phyloP scores from a whole-genome alignment of 768 basidiomycete species.

The Neoboletus subvelutipes region DNA sequence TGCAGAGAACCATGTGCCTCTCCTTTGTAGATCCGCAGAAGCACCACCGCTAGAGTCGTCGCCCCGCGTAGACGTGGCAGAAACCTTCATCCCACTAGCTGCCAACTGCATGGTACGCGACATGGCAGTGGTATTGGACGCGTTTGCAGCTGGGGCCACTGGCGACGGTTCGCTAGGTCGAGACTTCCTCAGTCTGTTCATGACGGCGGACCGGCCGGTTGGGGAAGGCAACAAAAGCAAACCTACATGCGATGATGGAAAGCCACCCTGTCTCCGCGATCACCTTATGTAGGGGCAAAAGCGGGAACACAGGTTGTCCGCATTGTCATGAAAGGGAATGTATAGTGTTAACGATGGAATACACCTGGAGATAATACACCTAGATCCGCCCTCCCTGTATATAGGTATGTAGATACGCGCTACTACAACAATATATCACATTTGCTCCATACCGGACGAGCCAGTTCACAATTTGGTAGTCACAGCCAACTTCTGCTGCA shows the following conservation, averaged over 20 bases:
- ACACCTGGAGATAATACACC: slow-evolving; percentile 17
- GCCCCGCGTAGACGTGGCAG: not conserved
- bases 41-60: not conserved
- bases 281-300: not conserved
- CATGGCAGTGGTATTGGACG: slow-evolving; percentile 3
- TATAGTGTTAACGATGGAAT: slow-evolving; percentile 10
- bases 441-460: not conserved
- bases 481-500: slow-evolving; percentile 44
- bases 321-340: not conserved
- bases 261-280: slow-evolving; percentile 7
- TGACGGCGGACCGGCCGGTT: not conserved
- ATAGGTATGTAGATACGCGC: slow-evolving; percentile 17
- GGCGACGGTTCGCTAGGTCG: slow-evolving; percentile 7
- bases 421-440: slow-evolving; percentile 15
- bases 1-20: slow-evolving; percentile 17
- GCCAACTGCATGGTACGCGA: slow-evolving; percentile 35
- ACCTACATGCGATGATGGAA: not conserved
- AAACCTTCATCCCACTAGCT: slow-evolving; percentile 7
- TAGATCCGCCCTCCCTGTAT: slow-evolving; percentile 17
- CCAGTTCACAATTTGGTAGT: slow-evolving; percentile 21
- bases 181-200: slow-evolving; percentile 28
- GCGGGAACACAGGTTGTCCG: not conserved
- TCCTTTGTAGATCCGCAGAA: slow-evolving; percentile 8
- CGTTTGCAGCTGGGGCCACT: not conserved
- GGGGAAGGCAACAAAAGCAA: not conserved